Percentiles rank a stretch among this genome's conserved stretches.
phyloP scores from a whole-genome alignment of 768 basidiomycete genomes.

The Russula emetica region DNA sequence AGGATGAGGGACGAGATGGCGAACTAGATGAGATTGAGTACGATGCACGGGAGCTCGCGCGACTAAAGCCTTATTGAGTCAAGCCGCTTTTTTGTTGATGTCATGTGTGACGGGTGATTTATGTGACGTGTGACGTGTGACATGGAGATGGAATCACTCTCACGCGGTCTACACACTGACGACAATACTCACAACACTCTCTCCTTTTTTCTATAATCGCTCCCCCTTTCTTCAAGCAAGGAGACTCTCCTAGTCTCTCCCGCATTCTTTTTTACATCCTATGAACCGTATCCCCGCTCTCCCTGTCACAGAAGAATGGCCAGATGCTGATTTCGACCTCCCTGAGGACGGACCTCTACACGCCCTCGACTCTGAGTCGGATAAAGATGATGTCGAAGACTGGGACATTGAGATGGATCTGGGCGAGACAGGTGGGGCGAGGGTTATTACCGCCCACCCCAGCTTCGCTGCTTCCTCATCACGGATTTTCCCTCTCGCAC shows the following conservation, averaged over 20 bases:
- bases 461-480: slow-evolving; percentile 41
- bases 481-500: slow-evolving; percentile 34
- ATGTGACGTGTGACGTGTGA: slow-evolving; percentile 12
- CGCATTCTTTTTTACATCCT: background rate
- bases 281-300: slow-evolving; percentile 65
- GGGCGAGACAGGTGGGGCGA: slow-evolving; percentile 52
- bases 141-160: background rate
- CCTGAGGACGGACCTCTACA: slow-evolving; percentile 70
- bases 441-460: slow-evolving; percentile 39
- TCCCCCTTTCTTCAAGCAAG: slow-evolving; percentile 19
- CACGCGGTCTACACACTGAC: background rate
- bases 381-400: slow-evolving; percentile 68
- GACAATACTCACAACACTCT: slow-evolving; percentile 1
- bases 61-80: slow-evolving; percentile 59
- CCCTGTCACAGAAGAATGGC: slow-evolving; percentile 70
- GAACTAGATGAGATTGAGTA: slow-evolving; percentile 54
- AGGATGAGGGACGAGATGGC: slow-evolving; percentile 2
- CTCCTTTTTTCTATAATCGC: slow-evolving; percentile 11
- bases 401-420: slow-evolving; percentile 80
- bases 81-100: background rate
- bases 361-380: slow-evolving; percentile 51
- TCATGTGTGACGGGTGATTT: background rate
- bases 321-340: slow-evolving; percentile 82
- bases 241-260: slow-evolving; percentile 27
- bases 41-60: slow-evolving; percentile 52